Conservation (phyloP, 2,329 filamentous ascomycete species). For the Ophioceras dolichostomum region DNA sequence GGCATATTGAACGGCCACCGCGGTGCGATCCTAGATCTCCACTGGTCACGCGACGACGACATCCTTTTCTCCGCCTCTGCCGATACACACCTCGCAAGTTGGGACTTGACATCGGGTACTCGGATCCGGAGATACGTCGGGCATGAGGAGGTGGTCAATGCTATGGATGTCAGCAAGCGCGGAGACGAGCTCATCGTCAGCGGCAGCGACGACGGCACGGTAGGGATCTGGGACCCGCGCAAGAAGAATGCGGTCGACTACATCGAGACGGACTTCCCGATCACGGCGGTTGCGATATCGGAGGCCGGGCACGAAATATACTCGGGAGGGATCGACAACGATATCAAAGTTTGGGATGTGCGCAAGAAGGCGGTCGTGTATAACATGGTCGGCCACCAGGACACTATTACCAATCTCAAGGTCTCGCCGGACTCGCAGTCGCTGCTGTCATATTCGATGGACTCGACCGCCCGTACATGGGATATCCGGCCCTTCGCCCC, state of each 20-base stretch:
- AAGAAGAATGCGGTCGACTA: constrained; percentile 81
- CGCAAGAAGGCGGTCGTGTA: constrained; percentile 85
- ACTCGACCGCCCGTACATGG: constrained; percentile 90
- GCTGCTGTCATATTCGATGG: constrained; percentile 83
- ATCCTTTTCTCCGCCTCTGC: constrained; percentile 87
- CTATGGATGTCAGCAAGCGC: constrained; percentile 74
- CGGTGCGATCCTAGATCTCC: constrained; percentile 79
- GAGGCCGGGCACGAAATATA: constrained; percentile 95
- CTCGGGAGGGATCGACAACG: constrained; percentile 89
- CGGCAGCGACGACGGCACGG: constrained; percentile 84
- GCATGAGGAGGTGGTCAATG: constrained; percentile 93
- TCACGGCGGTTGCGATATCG: constrained; percentile 83
- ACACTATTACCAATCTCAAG: constrained; percentile 80
- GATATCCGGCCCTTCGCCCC: constrained; percentile 93
- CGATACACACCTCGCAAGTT: constrained; percentile 86
- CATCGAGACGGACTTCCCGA: constrained; percentile 81
- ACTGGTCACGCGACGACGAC: constrained; percentile 92
- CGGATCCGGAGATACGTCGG: constrained; percentile 86
- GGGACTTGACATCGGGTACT: constrained; percentile 86
- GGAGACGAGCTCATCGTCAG: constrained; percentile 86
- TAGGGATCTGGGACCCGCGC: constrained; percentile 92
- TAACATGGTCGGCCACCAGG: constrained; percentile 76
- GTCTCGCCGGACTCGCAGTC: constrained; percentile 91
- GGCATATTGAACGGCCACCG: constrained; percentile 80
- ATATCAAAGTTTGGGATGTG: constrained; percentile 94